Percentiles rank a stretch among this genome's conserved stretches.
Conservation (phyloP, 1,284 basidiomycete species). For the Agaricales sp. region DNA sequence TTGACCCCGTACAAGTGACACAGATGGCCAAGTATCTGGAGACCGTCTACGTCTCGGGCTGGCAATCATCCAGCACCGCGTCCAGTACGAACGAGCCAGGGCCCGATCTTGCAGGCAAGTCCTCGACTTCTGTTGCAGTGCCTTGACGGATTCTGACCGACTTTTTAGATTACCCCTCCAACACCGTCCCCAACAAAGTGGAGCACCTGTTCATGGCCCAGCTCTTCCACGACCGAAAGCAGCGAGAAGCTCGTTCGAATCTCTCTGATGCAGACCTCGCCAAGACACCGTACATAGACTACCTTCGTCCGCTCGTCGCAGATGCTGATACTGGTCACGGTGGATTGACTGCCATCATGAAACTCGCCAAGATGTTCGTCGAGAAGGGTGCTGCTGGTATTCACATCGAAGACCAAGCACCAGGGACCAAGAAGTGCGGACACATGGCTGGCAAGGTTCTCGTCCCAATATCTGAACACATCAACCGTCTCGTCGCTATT, state of each 20-base stretch:
- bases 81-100: constrained; percentile 92
- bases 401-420: constrained; percentile 79
- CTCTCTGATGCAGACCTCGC: constrained; percentile 70
- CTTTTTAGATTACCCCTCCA: constrained; percentile 76
- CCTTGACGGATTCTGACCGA: not conserved
- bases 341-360: constrained; percentile 71
- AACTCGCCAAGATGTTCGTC: constrained; percentile 73
- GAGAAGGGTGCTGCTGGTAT: constrained; percentile 75
- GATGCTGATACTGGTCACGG: constrained; percentile 84
- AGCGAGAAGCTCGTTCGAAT: constrained; percentile 65
- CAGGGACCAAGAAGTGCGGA: constrained; percentile 80
- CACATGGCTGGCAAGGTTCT: constrained; percentile 81
- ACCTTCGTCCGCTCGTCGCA: constrained; percentile 66
- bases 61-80: constrained; percentile 91
- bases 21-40: constrained; percentile 99
- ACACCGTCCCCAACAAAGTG: constrained; percentile 90
- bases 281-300: constrained; percentile 50
- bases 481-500: constrained; percentile 70
- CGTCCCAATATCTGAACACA: constrained; percentile 69
- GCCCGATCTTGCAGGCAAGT: constrained; percentile 88
- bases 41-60: constrained; percentile 96
- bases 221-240: constrained; percentile 83
- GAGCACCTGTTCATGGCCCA: constrained; percentile 85
- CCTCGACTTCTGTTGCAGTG: not conserved
- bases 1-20: constrained; percentile 95